Base-by-base conservation (phyloP, 140 eudicot genomes). In the Bidens hawaiensis region DNA sequence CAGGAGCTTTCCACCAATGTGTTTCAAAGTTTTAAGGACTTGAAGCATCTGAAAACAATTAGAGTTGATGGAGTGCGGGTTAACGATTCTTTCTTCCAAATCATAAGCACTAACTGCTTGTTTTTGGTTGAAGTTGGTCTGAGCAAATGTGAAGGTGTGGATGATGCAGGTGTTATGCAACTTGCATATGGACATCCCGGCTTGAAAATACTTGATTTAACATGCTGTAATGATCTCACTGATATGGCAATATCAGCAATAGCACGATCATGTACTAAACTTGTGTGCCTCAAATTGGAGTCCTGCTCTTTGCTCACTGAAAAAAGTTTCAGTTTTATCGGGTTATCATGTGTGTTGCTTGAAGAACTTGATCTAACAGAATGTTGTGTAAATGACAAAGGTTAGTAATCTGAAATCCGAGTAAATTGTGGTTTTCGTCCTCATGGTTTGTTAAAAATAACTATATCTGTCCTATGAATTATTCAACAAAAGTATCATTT, bases 291-390 rank as follows among this genome's bases (percentile, higher is more conserved):
- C 46, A 83, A 85, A 71, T 62, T 89, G 60, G 97, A 89, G 75
- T 85, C 95, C 46, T 83, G 95, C 81, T 71, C 70, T 67, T 77
- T 83, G 67, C 81, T 89, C 64, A 74, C 83, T 16, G 89, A 85
- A 76, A 79, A 52, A 65, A 81, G 86, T 67, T 81, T 89, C 30
- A 19, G 74, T 27, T 51, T 8, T 67, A 78, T 89, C 10, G 93
- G 93, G 17, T 83, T 89, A 24, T 56, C 60, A 53, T 81, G 85
- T 54, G 56, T 24, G 36, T 42, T 69, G 50, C 95, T 89, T 31
- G 82, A 85, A 78, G 97, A 85, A 70, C 88, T 89, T n/a, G 97
- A 89, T 81, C 78, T 89, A 58, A 89, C 97, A 2, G 97, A 89
- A 67, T 71, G 76, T 60, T 78, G 87, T 60, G 74, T 85, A n/a